phyloP scores from a whole-genome alignment of 805 yeast genomes.

The Schwanniomyces pseudopolymorphus region DNA sequence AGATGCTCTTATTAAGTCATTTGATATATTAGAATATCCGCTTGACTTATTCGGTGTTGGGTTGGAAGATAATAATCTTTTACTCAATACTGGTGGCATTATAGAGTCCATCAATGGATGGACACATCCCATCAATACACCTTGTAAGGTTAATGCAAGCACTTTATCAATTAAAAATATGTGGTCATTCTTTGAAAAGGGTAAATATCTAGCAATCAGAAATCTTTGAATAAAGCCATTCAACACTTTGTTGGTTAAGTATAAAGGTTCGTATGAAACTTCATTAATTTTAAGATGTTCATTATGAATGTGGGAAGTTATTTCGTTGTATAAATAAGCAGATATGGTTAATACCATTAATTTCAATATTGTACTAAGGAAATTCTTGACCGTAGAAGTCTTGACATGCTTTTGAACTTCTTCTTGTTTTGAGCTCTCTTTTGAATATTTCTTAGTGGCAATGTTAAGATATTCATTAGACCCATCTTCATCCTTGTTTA shows the following conservation, averaged over 20 bases:
- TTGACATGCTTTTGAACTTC: not conserved
- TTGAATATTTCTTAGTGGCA: not conserved
- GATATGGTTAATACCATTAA: conserved; percentile 33
- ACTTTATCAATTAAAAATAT: conserved; percentile 5
- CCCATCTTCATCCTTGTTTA: conserved; percentile 25
- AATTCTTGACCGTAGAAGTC: not conserved
- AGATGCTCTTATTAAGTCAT: conserved; percentile 41
- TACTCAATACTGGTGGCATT: conserved; percentile 28
- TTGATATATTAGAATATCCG: conserved; percentile 27
- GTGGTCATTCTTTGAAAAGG: conserved; percentile 3
- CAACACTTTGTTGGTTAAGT: conserved; percentile 30
- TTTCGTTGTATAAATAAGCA: conserved; percentile 54
- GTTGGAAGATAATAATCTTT: conserved; percentile 37
- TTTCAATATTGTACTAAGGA: conserved; percentile 10
- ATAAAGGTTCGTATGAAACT: conserved; percentile 42
- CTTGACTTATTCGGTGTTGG: conserved; percentile 30
- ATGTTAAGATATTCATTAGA: conserved; percentile 2
- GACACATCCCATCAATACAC: conserved; percentile 55
- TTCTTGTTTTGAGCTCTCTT: not conserved
- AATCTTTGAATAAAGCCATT: conserved; percentile 23
- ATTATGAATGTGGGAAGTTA: conserved; percentile 52
- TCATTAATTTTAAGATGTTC: conserved; percentile 45
- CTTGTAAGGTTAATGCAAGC: conserved; percentile 46
- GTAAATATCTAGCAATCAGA: conserved; percentile 14
- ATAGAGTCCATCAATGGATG: conserved; percentile 45